Evolutionary conservation across 495 filamentous ascomycete genomes (phyloP).

Genomic region (Penicillium cosmopolitanum): DNA sequence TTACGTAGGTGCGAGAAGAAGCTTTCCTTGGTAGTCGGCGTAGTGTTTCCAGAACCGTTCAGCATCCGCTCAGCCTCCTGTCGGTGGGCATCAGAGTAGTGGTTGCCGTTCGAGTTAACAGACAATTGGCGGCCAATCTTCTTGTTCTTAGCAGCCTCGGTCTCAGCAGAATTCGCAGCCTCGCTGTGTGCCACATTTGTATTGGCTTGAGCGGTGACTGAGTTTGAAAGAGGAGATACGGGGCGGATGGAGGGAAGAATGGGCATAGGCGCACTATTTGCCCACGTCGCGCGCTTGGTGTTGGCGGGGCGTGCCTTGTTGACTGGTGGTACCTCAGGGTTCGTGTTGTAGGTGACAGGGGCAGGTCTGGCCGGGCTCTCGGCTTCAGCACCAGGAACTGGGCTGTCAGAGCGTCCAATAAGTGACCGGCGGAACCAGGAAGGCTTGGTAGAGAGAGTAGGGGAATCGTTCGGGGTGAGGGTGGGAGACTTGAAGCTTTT

Average conservation of each 20-base stretch:
- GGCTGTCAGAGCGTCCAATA: conserved; percentile 68
- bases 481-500: conserved; percentile 60
- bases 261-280: conserved; percentile 92
- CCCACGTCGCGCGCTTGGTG: conserved; percentile 85
- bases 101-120: conserved; percentile 88
- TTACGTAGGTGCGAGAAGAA: conserved; percentile 98
- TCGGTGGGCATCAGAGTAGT: conserved; percentile 83
- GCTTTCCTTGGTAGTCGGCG: conserved; percentile 75
- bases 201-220: conserved; percentile 86
- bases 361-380: conserved; percentile 45
- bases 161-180: conserved; percentile 30
- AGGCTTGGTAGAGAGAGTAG: conserved; percentile 75
- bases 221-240: conserved; percentile 89
- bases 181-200: conserved; percentile 38
- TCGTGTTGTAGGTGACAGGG: conserved; percentile 57
- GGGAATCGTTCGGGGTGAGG: conserved; percentile 69
- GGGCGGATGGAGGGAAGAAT: conserved; percentile 96
- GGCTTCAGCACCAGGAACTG: conserved; percentile 47
- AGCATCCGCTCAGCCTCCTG: conserved; percentile 91
- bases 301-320: conserved; percentile 63
- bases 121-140: conserved; percentile 97
- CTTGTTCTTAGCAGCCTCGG: conserved; percentile 67
- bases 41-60: conserved; percentile 74
- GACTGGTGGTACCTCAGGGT: conserved; percentile 47
- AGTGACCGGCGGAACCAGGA: conserved; percentile 97